A percentile compares a stretch with the other conserved stretches of the same genome.
These are phyloP conservation scores for Aspergillus biplanus DNA, from an alignment of 495 filamentous ascomycete species.

Conservation along the genomic window DNA sequence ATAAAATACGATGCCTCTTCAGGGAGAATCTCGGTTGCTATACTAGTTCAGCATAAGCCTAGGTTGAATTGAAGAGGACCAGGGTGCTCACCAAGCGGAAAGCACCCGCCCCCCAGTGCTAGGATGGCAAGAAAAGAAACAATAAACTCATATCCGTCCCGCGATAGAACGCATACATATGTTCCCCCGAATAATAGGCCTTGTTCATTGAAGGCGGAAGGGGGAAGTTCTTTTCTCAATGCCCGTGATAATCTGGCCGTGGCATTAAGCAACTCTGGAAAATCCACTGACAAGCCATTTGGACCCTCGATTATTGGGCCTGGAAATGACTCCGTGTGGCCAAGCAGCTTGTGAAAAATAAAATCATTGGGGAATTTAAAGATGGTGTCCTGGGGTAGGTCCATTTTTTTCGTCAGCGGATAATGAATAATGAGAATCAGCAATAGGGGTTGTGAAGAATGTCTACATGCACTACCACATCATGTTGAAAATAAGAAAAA, in stretches of 20 bases:
- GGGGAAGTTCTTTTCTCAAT: neutral
- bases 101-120: neutral
- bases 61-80: neutral
- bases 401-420: neutral
- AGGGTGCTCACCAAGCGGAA: neutral
- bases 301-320: neutral
- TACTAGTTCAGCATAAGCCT: neutral
- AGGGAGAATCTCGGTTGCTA: conserved; percentile 1
- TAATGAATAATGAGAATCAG: neutral
- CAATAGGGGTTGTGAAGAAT: neutral
- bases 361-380: conserved; percentile 1
- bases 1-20: conserved; percentile 2
- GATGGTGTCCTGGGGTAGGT: neutral
- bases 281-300: neutral
- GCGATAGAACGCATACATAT: conserved; percentile 1
- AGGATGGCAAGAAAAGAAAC: neutral
- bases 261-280: neutral
- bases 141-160: conserved; percentile 2
- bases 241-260: neutral
- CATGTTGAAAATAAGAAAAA: too few relatives aligned
- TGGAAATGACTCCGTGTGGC: neutral
- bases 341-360: neutral
- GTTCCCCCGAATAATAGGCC: neutral
- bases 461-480: neutral
- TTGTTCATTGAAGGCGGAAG: neutral